Percentiles rank a stretch among this genome's conserved stretches.
Conservation (phyloP, 2,329 filamentous ascomycete species). For the Tricladium varicosporioides region DNA sequence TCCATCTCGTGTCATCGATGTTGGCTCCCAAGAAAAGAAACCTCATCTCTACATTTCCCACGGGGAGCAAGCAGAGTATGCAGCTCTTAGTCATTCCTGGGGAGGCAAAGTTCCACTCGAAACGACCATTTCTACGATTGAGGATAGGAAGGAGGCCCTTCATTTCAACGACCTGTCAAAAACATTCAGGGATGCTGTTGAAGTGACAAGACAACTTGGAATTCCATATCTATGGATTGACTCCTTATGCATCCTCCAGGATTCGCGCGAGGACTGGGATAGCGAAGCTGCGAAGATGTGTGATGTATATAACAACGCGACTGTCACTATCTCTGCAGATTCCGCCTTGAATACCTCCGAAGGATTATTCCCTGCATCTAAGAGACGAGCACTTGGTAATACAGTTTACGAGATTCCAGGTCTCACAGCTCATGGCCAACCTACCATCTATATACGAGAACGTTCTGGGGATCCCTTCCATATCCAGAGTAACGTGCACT, state of each 20-base stretch:
- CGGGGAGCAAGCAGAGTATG: neutral
- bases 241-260: constrained; percentile 19
- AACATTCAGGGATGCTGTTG: constrained; percentile 20
- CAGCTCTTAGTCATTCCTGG: neutral
- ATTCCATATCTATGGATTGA: constrained; percentile 21
- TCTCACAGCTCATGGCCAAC: neutral
- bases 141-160: no score
- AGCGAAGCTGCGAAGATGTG: neutral
- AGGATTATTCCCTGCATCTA: neutral
- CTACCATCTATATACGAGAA: neutral
- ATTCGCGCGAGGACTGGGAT: constrained; percentile 11
- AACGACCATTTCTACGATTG: neutral
- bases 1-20: neutral
- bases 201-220: constrained; percentile 15
- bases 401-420: neutral
- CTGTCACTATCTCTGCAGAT: neutral
- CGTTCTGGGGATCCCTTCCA: neutral
- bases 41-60: neutral
- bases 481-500: neutral
- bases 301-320: neutral
- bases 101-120: neutral
- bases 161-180: neutral
- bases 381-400: neutral
- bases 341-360: neutral
- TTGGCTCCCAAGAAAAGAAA: neutral